These are phyloP conservation scores for Hibiscus mutabilis DNA, from an alignment of 345 rosid genomes.

Conservation along the genomic window DNA sequence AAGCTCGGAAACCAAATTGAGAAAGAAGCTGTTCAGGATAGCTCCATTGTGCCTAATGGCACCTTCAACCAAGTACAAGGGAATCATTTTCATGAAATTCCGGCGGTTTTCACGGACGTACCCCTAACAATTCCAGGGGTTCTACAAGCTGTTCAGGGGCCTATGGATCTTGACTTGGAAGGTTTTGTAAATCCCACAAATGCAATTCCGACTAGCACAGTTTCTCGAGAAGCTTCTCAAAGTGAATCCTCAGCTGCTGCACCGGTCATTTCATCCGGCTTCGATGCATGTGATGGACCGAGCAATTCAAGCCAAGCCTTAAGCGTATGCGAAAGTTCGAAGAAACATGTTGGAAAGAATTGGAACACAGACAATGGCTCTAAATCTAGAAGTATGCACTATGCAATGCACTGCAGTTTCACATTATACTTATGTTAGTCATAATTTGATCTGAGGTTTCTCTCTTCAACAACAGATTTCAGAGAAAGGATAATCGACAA, in stretches of 20 bases:
- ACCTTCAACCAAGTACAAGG: conserved; percentile 26
- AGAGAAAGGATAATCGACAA: conserved; percentile 49
- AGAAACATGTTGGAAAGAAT: conserved; percentile 34
- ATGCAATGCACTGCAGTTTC: conserved; percentile 5
- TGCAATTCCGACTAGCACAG: conserved; percentile 27
- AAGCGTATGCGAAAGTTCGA: conserved; percentile 46
- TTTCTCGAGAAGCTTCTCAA: conserved; percentile 56
- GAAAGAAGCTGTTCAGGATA: conserved; percentile 33
- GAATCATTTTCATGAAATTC: conserved; percentile 24
- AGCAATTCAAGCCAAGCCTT: conserved; percentile 47
- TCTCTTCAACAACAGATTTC: conserved; percentile 34
- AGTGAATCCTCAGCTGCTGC: conserved; percentile 74
- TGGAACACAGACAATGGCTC: conserved; percentile 36
- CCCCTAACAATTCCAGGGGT: conserved; percentile 19
- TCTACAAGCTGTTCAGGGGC: conserved; percentile 26
- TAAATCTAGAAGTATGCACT: conserved; percentile 35
- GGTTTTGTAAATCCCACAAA: conserved; percentile 38
- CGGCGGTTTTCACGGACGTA: conserved; percentile 20
- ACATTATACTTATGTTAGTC: not conserved
- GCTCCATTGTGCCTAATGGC: conserved; percentile 18
- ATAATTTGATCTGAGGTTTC: not conserved
- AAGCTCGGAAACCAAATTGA: conserved; percentile 39
- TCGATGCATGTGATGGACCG: conserved; percentile 55
- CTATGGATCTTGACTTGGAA: conserved; percentile 37
- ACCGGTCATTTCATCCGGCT: conserved; percentile 50